A percentile compares a stretch with the other conserved stretches of the same genome.
Evolutionary conservation across 164 flowering plant genomes (phyloP).

Genomic region (Warburgia ugandensis): DNA sequence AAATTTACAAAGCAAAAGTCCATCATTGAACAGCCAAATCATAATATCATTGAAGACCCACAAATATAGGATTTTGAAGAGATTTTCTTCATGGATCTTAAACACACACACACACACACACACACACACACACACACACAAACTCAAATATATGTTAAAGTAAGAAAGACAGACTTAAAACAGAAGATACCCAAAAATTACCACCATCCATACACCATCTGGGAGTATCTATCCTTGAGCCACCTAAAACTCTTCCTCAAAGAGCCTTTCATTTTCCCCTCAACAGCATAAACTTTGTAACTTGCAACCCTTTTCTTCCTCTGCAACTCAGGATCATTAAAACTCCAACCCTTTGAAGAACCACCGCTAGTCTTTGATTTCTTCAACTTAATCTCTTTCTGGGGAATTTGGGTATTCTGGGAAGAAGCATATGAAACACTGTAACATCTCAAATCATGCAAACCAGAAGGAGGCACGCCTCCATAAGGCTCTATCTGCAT

Average conservation of each 20-base stretch:
- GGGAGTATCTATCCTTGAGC: slow-evolving; percentile 33
- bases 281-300: slow-evolving; percentile 41
- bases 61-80: neutral
- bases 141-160: neutral
- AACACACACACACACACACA: too few relatives aligned
- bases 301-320: slow-evolving; percentile 39
- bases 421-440: slow-evolving; percentile 19
- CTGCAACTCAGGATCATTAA: slow-evolving; percentile 37
- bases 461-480: slow-evolving; percentile 12
- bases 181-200: slow-evolving; percentile 20
- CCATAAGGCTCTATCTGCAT: slow-evolving; percentile 27
- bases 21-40: neutral
- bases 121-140: neutral
- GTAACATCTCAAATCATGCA: slow-evolving; percentile 21
- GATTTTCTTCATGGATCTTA: slow-evolving; percentile 1
- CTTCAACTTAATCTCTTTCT: slow-evolving; percentile 22
- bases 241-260: slow-evolving; percentile 40
- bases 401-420: slow-evolving; percentile 9
- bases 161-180: neutral
- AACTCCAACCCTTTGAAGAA: slow-evolving; percentile 18
- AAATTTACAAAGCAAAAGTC: neutral
- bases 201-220: slow-evolving; percentile 29
- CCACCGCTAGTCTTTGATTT: slow-evolving; percentile 12
- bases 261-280: slow-evolving; percentile 41
- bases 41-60: slow-evolving; percentile 2